Evolutionary conservation across 345 rosid genomes (phyloP).

Genomic region (Lumnitzera littorea): DNA sequence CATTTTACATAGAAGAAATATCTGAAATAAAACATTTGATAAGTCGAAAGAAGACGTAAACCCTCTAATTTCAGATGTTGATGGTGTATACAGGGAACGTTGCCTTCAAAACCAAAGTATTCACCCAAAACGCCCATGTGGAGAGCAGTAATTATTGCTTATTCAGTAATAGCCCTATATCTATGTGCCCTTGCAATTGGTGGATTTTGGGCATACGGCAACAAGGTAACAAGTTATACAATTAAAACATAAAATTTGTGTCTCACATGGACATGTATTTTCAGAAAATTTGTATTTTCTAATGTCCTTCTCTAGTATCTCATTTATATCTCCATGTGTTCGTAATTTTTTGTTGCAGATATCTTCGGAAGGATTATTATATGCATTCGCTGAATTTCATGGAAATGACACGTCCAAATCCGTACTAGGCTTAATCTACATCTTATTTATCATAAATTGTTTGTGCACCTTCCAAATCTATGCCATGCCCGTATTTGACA

Average conservation of each 20-base stretch:
- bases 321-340: background rate
- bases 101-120: slow-evolving; percentile 26
- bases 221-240: slow-evolving; percentile 18
- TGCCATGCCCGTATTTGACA: slow-evolving; percentile 52
- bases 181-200: slow-evolving; percentile 28
- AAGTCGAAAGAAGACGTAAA: no score
- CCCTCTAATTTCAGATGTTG: background rate
- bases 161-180: slow-evolving; percentile 23
- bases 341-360: background rate
- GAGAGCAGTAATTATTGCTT: slow-evolving; percentile 38
- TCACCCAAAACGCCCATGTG: slow-evolving; percentile 34
- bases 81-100: slow-evolving; percentile 31
- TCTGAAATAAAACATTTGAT: no score
- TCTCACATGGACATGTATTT: no score
- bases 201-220: slow-evolving; percentile 56
- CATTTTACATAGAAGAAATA: no score
- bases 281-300: no score
- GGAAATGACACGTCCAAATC: slow-evolving; percentile 16
- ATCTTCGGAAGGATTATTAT: slow-evolving; percentile 27
- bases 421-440: slow-evolving; percentile 15
- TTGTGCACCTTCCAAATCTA: slow-evolving; percentile 41
- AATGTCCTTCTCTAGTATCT: background rate
- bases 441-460: slow-evolving; percentile 22
- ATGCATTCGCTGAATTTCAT: slow-evolving; percentile 21
- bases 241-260: no score